Evolutionary conservation across 2,329 filamentous ascomycete species (phyloP).

Genomic region (Calonectria crousiana): DNA sequence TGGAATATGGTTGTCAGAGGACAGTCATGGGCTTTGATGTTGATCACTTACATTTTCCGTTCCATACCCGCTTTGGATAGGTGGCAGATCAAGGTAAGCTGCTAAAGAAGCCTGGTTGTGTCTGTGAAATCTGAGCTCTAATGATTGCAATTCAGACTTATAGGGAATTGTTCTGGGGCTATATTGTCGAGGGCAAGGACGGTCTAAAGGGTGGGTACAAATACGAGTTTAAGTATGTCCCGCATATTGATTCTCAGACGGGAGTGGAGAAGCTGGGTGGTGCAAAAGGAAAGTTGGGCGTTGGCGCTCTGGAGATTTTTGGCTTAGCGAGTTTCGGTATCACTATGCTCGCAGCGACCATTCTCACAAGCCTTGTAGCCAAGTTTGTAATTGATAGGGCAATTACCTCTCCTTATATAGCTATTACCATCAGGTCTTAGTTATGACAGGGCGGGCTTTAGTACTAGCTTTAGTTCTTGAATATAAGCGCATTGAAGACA

Average conservation of each 20-base stretch:
- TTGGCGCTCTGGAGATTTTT: background rate
- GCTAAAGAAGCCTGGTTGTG: no score
- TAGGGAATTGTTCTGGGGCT: slow-evolving; percentile 5
- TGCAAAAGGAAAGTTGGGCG: background rate
- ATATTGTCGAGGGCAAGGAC: slow-evolving; percentile 9
- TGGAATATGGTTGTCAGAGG: slow-evolving; percentile 8
- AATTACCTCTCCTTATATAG: background rate
- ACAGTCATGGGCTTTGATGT: slow-evolving; percentile 4
- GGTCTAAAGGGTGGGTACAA: slow-evolving; percentile 11
- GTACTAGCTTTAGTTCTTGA: background rate
- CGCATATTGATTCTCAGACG: background rate
- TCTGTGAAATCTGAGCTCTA: background rate
- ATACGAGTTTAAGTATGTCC: slow-evolving; percentile 20
- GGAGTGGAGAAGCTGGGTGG: background rate
- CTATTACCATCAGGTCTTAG: background rate
- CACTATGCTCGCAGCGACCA: background rate
- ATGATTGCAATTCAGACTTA: background rate
- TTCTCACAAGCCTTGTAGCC: background rate
- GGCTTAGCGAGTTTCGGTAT: background rate
- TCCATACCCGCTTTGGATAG: slow-evolving; percentile 2
- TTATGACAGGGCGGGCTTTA: background rate
- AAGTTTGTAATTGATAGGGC: background rate
- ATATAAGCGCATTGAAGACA: background rate
- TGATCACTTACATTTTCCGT: background rate
- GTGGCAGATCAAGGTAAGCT: slow-evolving; percentile 12